Percentiles rank a stretch among this genome's conserved stretches.
Evolutionary conservation across 441 rosid genomes (phyloP).

Genomic region (Erodium trifolium): DNA sequence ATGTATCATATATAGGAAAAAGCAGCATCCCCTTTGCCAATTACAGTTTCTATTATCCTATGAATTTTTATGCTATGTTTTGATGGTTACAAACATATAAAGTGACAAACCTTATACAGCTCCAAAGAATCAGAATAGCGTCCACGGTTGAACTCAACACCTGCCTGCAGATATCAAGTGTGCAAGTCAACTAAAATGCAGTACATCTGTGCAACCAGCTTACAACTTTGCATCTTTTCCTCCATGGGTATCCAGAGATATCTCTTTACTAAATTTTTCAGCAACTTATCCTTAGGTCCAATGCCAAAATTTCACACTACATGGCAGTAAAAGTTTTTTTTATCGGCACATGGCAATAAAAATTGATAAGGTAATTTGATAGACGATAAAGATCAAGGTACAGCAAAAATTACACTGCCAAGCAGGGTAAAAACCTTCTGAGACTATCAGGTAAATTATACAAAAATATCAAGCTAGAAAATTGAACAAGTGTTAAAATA

Average conservation of each 20-base stretch:
- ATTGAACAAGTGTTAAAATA: background rate
- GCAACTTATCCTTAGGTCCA: background rate
- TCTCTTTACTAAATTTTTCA: background rate
- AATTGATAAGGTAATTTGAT: background rate
- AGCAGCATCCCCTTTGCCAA: background rate
- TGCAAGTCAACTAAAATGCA: slow-evolving; percentile 17
- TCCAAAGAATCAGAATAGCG: slow-evolving; percentile 78
- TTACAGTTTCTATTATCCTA: slow-evolving; percentile 2
- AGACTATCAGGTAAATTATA: background rate
- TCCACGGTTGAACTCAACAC: slow-evolving; percentile 79
- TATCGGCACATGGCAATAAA: too few species aligned
- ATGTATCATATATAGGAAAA: background rate
- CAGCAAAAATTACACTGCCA: background rate
- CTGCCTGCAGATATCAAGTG: slow-evolving; percentile 52
- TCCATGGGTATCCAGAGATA: background rate
- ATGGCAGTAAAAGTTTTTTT: background rate
- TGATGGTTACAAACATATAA: slow-evolving; percentile 8
- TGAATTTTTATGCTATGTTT: background rate
- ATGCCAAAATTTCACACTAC: background rate
- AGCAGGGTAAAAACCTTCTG: background rate
- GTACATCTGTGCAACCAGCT: slow-evolving; percentile 11
- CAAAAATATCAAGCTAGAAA: background rate
- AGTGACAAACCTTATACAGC: slow-evolving; percentile 64
- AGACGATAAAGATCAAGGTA: background rate
- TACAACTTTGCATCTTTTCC: slow-evolving; percentile 7